These are phyloP conservation scores for Fraxinus anomala DNA, from an alignment of 257 asterid genomes.

Conservation along the genomic window DNA sequence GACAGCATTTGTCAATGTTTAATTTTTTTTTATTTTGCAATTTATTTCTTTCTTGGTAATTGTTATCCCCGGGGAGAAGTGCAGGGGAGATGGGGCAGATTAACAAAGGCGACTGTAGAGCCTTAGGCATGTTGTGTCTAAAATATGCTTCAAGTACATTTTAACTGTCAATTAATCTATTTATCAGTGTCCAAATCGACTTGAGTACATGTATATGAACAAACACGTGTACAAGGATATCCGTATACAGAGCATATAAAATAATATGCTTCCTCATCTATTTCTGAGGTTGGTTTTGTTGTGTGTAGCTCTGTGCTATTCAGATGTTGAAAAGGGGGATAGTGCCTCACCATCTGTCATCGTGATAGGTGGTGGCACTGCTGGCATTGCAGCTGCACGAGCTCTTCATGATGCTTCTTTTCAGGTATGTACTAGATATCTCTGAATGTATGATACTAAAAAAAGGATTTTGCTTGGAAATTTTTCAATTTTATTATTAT, in stretches of 20 bases:
- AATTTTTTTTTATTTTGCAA: background rate
- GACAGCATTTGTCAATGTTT: background rate
- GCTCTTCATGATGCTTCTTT: slow-evolving; percentile 66
- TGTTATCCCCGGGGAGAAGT: background rate
- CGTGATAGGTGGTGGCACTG: slow-evolving; percentile 62
- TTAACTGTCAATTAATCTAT: background rate
- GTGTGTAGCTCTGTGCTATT: slow-evolving; percentile 44
- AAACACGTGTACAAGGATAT: background rate
- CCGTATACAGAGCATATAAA: background rate
- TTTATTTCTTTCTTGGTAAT: background rate
- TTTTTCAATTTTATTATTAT: background rate
- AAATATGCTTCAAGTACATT: background rate
- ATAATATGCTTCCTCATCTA: slow-evolving; percentile 2
- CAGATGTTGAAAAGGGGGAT: slow-evolving; percentile 38
- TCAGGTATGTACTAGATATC: slow-evolving; percentile 37
- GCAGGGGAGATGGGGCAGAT: background rate
- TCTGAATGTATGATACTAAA: background rate
- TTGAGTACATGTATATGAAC: background rate
- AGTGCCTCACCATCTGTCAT: slow-evolving; percentile 55
- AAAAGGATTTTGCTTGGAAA: slow-evolving; percentile 9
- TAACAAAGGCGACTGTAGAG: background rate
- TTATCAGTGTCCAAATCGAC: background rate
- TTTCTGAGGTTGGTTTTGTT: slow-evolving; percentile 11
- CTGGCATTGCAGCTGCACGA: slow-evolving; percentile 68
- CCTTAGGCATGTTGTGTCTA: background rate